Percentiles rank a stretch among this genome's conserved stretches.
Evolutionary conservation across 805 yeast species (phyloP).

Genomic region (Metschnikowia kofuensis): DNA sequence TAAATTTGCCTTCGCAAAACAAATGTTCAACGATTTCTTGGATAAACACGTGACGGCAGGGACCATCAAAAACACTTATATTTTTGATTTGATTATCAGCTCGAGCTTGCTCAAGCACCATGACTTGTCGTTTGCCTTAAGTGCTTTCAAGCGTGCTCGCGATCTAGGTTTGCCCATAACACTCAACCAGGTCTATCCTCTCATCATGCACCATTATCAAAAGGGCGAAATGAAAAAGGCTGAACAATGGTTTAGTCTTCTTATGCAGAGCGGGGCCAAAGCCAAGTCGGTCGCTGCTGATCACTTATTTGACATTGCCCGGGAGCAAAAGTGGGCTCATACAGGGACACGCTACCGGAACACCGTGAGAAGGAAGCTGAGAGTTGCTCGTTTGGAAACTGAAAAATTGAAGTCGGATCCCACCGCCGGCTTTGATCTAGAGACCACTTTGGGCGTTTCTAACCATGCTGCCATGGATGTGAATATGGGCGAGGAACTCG

Average conservation of each 20-base stretch:
- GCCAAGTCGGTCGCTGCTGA: conserved; percentile 29
- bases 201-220: conserved; percentile 34
- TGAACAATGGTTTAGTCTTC: conserved; percentile 35
- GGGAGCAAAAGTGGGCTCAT: conserved; percentile 34
- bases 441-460: background rate
- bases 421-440: background rate
- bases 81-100: conserved; percentile 30
- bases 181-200: conserved; percentile 39
- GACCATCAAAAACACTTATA: conserved; percentile 19
- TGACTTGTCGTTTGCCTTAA: conserved; percentile 34
- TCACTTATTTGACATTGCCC: conserved; percentile 30
- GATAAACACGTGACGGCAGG: conserved; percentile 12
- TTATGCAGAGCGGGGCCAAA: conserved; percentile 30
- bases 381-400: conserved; percentile 14
- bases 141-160: conserved; percentile 26
- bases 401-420: conserved; percentile 5
- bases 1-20: conserved; percentile 24
- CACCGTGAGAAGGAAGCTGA: conserved; percentile 21
- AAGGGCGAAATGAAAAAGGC: conserved; percentile 30
- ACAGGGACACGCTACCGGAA: conserved; percentile 33
- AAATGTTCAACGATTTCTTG: conserved; percentile 25
- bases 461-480: background rate
- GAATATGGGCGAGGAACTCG: conserved; percentile 6
- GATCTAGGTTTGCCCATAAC: conserved; percentile 30
- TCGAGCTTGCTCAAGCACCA: conserved; percentile 31